Base-by-base conservation (phyloP, 495 filamentous ascomycete genomes). In the Daldinia concentrica region DNA sequence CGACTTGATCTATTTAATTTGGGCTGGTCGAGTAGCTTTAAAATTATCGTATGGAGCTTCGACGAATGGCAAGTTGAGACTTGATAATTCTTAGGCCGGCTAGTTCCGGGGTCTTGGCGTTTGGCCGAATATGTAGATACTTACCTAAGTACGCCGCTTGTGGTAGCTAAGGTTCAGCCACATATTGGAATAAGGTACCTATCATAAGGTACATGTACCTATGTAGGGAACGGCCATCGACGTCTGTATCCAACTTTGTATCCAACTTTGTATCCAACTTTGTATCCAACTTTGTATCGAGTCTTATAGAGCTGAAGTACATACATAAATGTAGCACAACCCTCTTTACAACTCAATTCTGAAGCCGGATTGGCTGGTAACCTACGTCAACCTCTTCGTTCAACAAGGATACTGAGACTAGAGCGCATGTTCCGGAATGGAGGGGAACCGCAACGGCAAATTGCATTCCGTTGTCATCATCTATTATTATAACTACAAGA, bases 161-260 rank as follows among this genome's bases (percentile, higher is more conserved):
- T 66, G 71, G 66, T 43, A 70, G 71, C 71, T n/a, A n/a, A n/a
- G n/a, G n/a, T 70, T 66, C 62, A 74, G 71, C 71, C 71, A 74
- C 62, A 66, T 19, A 9, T 15, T 3, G n/a, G n/a, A n/a, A n/a
- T n/a, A n/a, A n/a, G n/a, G 6, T 32, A 32, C 30, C 30, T 32
- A 32, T 32, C 30, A 32, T 8, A 32, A 32, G 12, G 12, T 36
- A 34, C 32, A 9, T 34, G 32, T 34, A 34, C 32, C 32, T 34
- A n/a, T n/a, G n/a, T n/a, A n/a, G n/a, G n/a, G n/a, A n/a, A n/a
- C n/a, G n/a, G n/a, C n/a, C n/a, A n/a, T n/a, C n/a, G n/a, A n/a
- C n/a, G n/a, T n/a, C n/a, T n/a, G n/a, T n/a, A n/a, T n/a, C n/a
- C n/a, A n/a, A n/a, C n/a, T n/a, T n/a, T n/a, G n/a, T n/a, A n/a